These are phyloP conservation scores for Diaporthe sp. DNA, from an alignment of 2,329 filamentous ascomycete genomes.

Conservation along the genomic window DNA sequence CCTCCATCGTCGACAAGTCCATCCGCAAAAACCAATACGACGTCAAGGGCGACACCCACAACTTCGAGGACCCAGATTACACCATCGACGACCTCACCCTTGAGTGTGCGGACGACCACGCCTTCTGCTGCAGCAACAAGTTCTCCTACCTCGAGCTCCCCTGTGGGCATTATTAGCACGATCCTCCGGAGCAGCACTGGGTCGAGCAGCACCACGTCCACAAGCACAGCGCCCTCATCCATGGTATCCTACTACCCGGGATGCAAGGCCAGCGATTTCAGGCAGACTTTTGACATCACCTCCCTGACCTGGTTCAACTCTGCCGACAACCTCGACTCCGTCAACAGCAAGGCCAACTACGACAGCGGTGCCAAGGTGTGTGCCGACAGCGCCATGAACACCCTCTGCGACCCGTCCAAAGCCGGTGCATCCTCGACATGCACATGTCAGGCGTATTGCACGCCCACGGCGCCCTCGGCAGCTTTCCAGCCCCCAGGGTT, in stretches of 20 bases:
- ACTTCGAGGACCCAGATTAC: too few species aligned
- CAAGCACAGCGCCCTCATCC: not conserved
- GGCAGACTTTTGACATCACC: not conserved
- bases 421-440: not conserved
- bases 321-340: not conserved
- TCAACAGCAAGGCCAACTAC: not conserved
- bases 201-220: not conserved
- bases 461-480: not conserved
- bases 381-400: not conserved
- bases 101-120: too few species aligned
- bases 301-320: conserved; percentile 5
- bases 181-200: not conserved
- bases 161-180: too few species aligned
- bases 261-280: not conserved
- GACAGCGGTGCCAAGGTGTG: not conserved
- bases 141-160: too few species aligned
- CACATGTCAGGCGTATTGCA: not conserved
- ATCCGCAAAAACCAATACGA: too few species aligned
- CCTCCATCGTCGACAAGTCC: too few species aligned
- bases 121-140: too few species aligned
- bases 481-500: not conserved
- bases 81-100: too few species aligned
- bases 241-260: not conserved
- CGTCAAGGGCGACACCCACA: too few species aligned
- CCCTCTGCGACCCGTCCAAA: not conserved